phyloP scores from a whole-genome alignment of 768 basidiomycete species.

The Myochromella boudieri region DNA sequence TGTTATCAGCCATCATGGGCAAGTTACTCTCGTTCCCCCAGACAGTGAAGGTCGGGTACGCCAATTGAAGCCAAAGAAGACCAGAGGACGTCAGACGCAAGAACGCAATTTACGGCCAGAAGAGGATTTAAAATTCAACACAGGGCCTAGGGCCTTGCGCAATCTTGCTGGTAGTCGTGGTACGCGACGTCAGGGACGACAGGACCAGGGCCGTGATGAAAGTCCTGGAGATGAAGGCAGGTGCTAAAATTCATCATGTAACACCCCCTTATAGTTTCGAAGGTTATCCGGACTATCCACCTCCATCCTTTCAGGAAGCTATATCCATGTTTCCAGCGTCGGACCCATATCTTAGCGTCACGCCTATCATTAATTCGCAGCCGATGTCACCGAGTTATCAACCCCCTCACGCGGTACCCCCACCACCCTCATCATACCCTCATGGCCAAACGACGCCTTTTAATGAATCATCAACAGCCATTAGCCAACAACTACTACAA shows the following conservation, averaged over 20 bases:
- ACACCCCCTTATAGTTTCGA: constrained; percentile 15
- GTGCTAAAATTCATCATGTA: constrained; percentile 6
- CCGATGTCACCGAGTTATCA: constrained; percentile 13
- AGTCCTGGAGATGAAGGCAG: constrained; percentile 21
- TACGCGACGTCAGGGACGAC: constrained; percentile 26
- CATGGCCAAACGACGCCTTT: too few species aligned
- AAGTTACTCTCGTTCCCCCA: constrained; percentile 46
- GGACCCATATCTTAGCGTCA: constrained; percentile 36
- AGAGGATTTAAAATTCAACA: constrained; percentile 46
- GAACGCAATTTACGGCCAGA: constrained; percentile 45
- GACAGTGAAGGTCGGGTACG: constrained; percentile 52
- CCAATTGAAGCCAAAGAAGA: constrained; percentile 44
- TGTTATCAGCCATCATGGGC: constrained; percentile 52
- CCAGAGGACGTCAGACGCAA: constrained; percentile 29
- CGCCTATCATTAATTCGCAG: constrained; percentile 28
- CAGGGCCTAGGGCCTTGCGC: constrained; percentile 33
- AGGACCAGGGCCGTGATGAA: constrained; percentile 26
- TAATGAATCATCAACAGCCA: too few species aligned
- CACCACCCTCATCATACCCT: too few species aligned
- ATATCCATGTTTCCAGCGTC: constrained; percentile 45
- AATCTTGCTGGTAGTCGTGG: constrained; percentile 24
- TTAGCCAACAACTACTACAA: neutral
- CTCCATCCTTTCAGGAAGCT: constrained; percentile 76
- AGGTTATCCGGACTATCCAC: constrained; percentile 63
- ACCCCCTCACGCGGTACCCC: constrained; percentile 7